Base-by-base conservation (phyloP, 495 filamentous ascomycete species). In the Cladorrhinum samala region DNA sequence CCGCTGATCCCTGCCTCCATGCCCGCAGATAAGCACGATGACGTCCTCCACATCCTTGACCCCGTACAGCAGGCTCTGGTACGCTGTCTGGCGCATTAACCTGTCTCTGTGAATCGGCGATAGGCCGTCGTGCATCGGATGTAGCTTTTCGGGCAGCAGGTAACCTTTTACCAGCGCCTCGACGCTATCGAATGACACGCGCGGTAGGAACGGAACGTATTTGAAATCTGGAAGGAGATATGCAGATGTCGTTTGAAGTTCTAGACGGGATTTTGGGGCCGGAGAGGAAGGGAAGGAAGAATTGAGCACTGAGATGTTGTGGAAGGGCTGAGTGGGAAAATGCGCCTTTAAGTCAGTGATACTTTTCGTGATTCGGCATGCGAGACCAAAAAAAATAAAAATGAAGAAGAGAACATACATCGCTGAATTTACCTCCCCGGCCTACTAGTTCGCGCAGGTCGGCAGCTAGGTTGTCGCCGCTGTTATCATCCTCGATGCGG, bases 11-110 rank as follows among this genome's bases (percentile, higher is more conserved):
- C 92, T 75, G 9, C 83, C 80, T 9, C 81, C 84, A 62, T 97
- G 92, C 0, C 89, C 87, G 58, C 92, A 97, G 19, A 97, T 86
- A 5, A 96, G 66, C 18, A 96, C 78, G 21, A 89, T 68, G 0
- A 88, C 77, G 17, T 88, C 81, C 2, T 79, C 58, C 16, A 91
- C 79, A 49, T 85, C 80, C 9, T 81, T 62, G 27, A 77, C 74
- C n/a, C 71, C 72, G 9, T 55, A 55, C 0, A 85, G 63, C 20
- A 71, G 27, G 5, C 59, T 57, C 40, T 70, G 67, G 21, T 79
- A 75, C 5, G 61, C 59, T n/a, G 72, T 57, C 27, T 72, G 68
- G 30, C 74, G 60, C 48, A 61, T 30, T 36, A 78, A 57, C 7
- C 70, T 40, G 58, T 77, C 73, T 23, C 68, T 61, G 36, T 80